Percentiles rank a stretch among this genome's conserved stretches.
phyloP scores from a whole-genome alignment of 331 rosid species.

The Acacia pycnantha region DNA sequence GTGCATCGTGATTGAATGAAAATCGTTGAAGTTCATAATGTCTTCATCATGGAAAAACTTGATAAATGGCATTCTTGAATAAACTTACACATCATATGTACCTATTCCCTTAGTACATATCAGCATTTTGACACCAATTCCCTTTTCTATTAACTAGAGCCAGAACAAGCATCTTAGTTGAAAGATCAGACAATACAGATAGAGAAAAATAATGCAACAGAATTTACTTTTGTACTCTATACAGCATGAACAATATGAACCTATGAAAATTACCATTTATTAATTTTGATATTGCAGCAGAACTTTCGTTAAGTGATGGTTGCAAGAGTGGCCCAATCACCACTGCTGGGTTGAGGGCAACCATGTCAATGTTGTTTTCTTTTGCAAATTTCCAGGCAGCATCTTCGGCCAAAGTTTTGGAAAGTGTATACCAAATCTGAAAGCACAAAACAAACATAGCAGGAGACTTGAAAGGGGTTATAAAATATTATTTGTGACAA shows the following conservation, averaged over 20 bases:
- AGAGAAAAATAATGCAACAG: background rate
- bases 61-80: background rate
- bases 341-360: slow-evolving; percentile 57
- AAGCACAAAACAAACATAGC: slow-evolving; percentile 22
- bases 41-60: background rate
- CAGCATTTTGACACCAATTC: background rate
- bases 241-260: background rate
- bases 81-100: background rate
- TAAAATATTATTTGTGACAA: background rate
- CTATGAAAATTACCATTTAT: slow-evolving; percentile 44
- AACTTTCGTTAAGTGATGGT: slow-evolving; percentile 62
- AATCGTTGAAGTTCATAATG: background rate
- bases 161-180: background rate
- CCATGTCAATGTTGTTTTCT: slow-evolving; percentile 70
- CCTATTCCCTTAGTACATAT: background rate
- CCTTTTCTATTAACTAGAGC: background rate
- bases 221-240: background rate
- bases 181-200: background rate
- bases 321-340: slow-evolving; percentile 69
- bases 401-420: slow-evolving; percentile 78
- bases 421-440: slow-evolving; percentile 73
- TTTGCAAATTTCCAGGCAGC: slow-evolving; percentile 70
- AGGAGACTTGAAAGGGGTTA: background rate
- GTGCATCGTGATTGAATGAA: background rate
- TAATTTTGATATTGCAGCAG: slow-evolving; percentile 45